Conservation (phyloP, 2,329 filamentous ascomycete genomes). For the Hirsutella minnesotensis region DNA sequence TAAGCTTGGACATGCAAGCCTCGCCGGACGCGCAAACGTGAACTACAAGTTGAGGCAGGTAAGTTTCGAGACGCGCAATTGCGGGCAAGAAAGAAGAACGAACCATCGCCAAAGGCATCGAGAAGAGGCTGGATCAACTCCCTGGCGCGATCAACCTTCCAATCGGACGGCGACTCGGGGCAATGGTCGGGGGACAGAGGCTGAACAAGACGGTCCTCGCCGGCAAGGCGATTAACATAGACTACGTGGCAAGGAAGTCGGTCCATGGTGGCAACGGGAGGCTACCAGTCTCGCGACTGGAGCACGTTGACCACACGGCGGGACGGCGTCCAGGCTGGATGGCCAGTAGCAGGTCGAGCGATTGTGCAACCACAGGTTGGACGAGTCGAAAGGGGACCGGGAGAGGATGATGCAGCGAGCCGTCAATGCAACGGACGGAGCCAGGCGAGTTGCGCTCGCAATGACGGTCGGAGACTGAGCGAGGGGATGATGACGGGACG, state of each 20-base stretch:
- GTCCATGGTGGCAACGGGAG: conserved; percentile 44
- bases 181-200: conserved; percentile 8
- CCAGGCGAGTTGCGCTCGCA: too few relatives aligned
- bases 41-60: conserved; percentile 26
- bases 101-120: conserved; percentile 44
- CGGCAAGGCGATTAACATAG: conserved; percentile 45
- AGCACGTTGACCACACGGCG: conserved; percentile 39
- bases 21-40: conserved; percentile 41
- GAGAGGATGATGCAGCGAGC: too few relatives aligned
- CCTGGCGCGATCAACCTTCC: conserved; percentile 27
- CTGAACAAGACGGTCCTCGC: conserved; percentile 31
- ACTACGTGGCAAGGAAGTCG: conserved; percentile 45
- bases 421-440: too few relatives aligned
- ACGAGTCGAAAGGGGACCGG: too few relatives aligned
- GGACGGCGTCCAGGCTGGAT: conserved; percentile 4
- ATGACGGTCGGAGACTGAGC: too few relatives aligned
- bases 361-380: not conserved
- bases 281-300: conserved; percentile 51
- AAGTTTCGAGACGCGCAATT: not conserved
- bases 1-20: conserved; percentile 40
- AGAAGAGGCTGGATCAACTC: conserved; percentile 36
- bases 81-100: conserved; percentile 6
- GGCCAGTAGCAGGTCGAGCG: not conserved
- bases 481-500: too few relatives aligned
- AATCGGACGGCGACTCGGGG: conserved; percentile 12